A percentile compares a stretch with the other conserved stretches of the same genome.
phyloP scores from a whole-genome alignment of 1,139 yeast species.

The Saccharomycopsis crataegensis region DNA sequence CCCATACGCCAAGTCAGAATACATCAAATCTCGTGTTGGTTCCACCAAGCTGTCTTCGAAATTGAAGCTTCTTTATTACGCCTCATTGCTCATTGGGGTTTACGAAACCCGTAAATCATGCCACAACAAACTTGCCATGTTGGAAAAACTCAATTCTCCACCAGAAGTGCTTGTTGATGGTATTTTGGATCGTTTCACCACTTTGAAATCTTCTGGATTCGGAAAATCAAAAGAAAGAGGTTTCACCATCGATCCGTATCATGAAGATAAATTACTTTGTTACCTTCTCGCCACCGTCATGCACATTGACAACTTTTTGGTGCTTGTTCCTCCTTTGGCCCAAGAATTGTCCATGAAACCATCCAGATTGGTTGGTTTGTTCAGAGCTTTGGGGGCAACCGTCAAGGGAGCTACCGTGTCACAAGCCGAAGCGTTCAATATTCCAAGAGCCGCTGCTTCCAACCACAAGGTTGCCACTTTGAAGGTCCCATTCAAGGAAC shows the following conservation, averaged over 20 bases:
- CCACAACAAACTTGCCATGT: slow-evolving; percentile 50
- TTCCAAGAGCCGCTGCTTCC: slow-evolving; percentile 56
- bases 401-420: slow-evolving; percentile 70
- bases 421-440: slow-evolving; percentile 80
- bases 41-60: slow-evolving; percentile 25
- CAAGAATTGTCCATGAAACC: slow-evolving; percentile 82
- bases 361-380: slow-evolving; percentile 57
- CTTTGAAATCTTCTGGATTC: slow-evolving; percentile 52
- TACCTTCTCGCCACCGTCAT: slow-evolving; percentile 65
- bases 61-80: slow-evolving; percentile 66
- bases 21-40: not conserved
- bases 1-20: not conserved
- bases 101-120: slow-evolving; percentile 64
- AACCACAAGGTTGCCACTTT: slow-evolving; percentile 74
- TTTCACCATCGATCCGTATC: slow-evolving; percentile 74
- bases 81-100: slow-evolving; percentile 72
- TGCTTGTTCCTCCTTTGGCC: slow-evolving; percentile 76
- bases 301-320: slow-evolving; percentile 67
- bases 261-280: slow-evolving; percentile 80
- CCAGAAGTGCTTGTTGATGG: slow-evolving; percentile 72
- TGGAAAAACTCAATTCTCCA: slow-evolving; percentile 58
- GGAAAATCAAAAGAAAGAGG: slow-evolving; percentile 67
- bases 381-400: slow-evolving; percentile 76
- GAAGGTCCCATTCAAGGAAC: slow-evolving; percentile 84
- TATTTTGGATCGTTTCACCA: slow-evolving; percentile 61